These are phyloP conservation scores for Spathaspora passalidarum DNA, from an alignment of 805 yeast genomes.

Conservation along the genomic window DNA sequence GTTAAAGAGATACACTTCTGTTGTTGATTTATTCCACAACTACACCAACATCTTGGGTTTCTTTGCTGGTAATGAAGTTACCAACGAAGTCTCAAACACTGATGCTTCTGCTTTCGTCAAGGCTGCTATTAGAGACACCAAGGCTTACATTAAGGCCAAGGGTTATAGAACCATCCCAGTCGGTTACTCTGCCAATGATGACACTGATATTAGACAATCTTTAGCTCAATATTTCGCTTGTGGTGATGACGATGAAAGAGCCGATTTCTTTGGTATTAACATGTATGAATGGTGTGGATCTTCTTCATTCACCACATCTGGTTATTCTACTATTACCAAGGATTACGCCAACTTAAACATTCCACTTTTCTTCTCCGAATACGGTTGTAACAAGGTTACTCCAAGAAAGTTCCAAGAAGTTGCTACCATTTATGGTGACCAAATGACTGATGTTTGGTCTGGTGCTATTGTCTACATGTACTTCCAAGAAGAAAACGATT, in stretches of 20 bases:
- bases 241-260: conserved; percentile 60
- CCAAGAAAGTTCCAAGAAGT: conserved; percentile 79
- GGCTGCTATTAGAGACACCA: conserved; percentile 79
- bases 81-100: conserved; percentile 63
- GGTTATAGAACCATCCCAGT: conserved; percentile 71
- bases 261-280: conserved; percentile 85
- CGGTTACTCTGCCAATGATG: conserved; percentile 83
- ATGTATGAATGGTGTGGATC: conserved; percentile 88
- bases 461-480: conserved; percentile 90
- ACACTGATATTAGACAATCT: conserved; percentile 57
- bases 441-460: conserved; percentile 84
- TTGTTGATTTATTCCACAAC: conserved; percentile 64
- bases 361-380: conserved; percentile 79
- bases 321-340: conserved; percentile 62
- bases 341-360: conserved; percentile 64
- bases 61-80: conserved; percentile 85
- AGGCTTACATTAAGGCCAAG: conserved; percentile 56
- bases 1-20: conserved; percentile 64
- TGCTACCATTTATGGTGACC: conserved; percentile 54
- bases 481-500: conserved; percentile 70
- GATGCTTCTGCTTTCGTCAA: conserved; percentile 79
- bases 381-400: conserved; percentile 67
- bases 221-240: conserved; percentile 77
- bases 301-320: conserved; percentile 56
- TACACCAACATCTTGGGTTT: conserved; percentile 76